A percentile compares a stretch with the other conserved stretches of the same genome.
Evolutionary conservation across 768 basidiomycete species (phyloP).

Genomic region (Tephrocybe rancida): DNA sequence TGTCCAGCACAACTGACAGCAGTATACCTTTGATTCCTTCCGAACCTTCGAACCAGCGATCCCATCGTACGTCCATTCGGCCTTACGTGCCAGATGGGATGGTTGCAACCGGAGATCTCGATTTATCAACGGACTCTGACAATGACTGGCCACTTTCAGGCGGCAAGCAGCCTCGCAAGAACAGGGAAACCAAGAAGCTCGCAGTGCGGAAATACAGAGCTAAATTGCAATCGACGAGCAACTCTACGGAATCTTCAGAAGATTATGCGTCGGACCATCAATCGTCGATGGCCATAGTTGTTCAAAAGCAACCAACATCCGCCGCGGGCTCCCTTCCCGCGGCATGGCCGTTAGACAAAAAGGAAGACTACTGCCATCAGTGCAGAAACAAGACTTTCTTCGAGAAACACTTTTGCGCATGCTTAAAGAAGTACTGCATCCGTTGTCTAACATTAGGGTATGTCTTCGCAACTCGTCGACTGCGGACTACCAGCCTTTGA

Average conservation of each 20-base stretch:
- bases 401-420: slow-evolving; percentile 14
- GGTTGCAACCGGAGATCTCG: slow-evolving; percentile 15
- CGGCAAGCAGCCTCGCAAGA: neutral
- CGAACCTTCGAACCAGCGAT: neutral
- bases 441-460: slow-evolving; percentile 20
- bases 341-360: slow-evolving; percentile 8
- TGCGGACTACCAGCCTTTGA: neutral
- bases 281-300: neutral
- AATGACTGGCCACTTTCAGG: neutral
- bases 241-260: neutral
- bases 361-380: slow-evolving; percentile 25
- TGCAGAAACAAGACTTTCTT: slow-evolving; percentile 11
- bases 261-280: neutral
- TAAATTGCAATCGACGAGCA: neutral
- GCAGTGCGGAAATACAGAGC: neutral
- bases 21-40: neutral
- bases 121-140: slow-evolving; percentile 6
- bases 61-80: neutral
- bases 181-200: neutral
- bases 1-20: neutral
- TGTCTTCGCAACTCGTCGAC: slow-evolving; percentile 5
- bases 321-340: too few relatives aligned
- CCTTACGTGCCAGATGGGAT: slow-evolving; percentile 13
- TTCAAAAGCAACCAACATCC: neutral
- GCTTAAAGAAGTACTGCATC: slow-evolving; percentile 19